Conservation (phyloP, 495 filamentous ascomycete species). For the Choiromyces venosus region DNA sequence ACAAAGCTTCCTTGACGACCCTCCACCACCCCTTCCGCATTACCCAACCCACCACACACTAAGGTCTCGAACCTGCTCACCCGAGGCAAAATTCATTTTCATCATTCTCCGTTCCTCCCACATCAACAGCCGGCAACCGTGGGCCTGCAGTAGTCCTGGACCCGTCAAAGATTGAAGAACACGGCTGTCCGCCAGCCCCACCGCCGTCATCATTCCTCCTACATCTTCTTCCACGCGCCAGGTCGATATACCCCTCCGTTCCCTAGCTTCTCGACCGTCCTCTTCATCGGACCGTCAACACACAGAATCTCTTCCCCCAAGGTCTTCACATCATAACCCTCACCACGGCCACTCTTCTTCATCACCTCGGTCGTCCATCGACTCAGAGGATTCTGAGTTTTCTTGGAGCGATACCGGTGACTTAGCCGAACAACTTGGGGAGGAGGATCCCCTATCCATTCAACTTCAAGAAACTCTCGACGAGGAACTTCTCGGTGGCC, state of each 20-base stretch:
- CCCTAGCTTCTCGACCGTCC: slow-evolving; percentile 46
- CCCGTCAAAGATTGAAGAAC: slow-evolving; percentile 27
- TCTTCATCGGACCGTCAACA: slow-evolving; percentile 46
- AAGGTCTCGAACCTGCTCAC: slow-evolving; percentile 18
- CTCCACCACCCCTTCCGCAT: slow-evolving; percentile 22
- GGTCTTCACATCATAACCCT: slow-evolving; percentile 31
- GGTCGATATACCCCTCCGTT: slow-evolving; percentile 60
- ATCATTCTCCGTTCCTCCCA: slow-evolving; percentile 33
- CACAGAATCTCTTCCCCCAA: slow-evolving; percentile 37
- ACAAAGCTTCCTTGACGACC: slow-evolving; percentile 10
- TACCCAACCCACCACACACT: slow-evolving; percentile 16
- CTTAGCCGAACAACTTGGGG: slow-evolving; percentile 80
- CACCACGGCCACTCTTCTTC: slow-evolving; percentile 43
- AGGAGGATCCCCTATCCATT: slow-evolving; percentile 69
- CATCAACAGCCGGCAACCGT: slow-evolving; percentile 27
- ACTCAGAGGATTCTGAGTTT: slow-evolving; percentile 61
- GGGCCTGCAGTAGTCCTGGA: slow-evolving; percentile 29
- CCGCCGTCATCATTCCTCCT: slow-evolving; percentile 54
- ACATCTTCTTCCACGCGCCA: slow-evolving; percentile 50
- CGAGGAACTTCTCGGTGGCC: slow-evolving; percentile 52
- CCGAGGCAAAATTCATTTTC: slow-evolving; percentile 18
- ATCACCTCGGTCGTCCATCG: slow-evolving; percentile 44
- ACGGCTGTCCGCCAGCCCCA: slow-evolving; percentile 53
- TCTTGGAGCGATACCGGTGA: slow-evolving; percentile 94
- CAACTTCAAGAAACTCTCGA: slow-evolving; percentile 59